Conservation (phyloP, 768 basidiomycete genomes). For the Pulveroboletus sp. region DNA sequence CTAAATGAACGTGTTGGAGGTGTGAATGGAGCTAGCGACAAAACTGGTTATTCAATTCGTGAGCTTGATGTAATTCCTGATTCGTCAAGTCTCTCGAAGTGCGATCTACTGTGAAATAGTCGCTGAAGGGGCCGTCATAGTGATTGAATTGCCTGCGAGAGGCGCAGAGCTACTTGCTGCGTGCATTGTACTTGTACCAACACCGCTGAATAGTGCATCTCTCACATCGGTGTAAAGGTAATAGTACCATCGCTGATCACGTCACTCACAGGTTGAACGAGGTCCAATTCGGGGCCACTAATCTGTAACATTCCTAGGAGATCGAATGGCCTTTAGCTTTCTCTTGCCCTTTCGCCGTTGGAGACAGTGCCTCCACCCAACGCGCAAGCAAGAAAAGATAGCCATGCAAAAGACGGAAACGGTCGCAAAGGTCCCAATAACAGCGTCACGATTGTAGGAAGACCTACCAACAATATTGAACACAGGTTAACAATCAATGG, state of each 20-base stretch:
- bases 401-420: slow-evolving; percentile 54
- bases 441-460: slow-evolving; percentile 61
- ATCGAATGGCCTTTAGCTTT: slow-evolving; percentile 36
- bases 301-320: slow-evolving; percentile 25
- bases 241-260: slow-evolving; percentile 13
- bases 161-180: background rate
- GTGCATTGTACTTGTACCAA: background rate
- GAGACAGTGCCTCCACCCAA: slow-evolving; percentile 32
- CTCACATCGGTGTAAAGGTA: background rate
- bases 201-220: background rate
- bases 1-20: slow-evolving; percentile 49
- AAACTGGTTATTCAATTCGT: slow-evolving; percentile 1
- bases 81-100: slow-evolving; percentile 5
- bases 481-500: background rate
- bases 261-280: slow-evolving; percentile 17
- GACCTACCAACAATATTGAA: slow-evolving; percentile 40
- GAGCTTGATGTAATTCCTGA: slow-evolving; percentile 22
- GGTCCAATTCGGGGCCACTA: slow-evolving; percentile 24
- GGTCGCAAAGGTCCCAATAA: slow-evolving; percentile 69
- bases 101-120: slow-evolving; percentile 10
- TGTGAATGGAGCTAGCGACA: slow-evolving; percentile 39
- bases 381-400: slow-evolving; percentile 40
- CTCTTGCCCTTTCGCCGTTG: slow-evolving; percentile 23
- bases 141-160: background rate
- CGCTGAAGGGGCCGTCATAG: background rate